Conservation (phyloP, 2,329 filamentous ascomycete genomes). For the Neofusicoccum umdonicola region DNA sequence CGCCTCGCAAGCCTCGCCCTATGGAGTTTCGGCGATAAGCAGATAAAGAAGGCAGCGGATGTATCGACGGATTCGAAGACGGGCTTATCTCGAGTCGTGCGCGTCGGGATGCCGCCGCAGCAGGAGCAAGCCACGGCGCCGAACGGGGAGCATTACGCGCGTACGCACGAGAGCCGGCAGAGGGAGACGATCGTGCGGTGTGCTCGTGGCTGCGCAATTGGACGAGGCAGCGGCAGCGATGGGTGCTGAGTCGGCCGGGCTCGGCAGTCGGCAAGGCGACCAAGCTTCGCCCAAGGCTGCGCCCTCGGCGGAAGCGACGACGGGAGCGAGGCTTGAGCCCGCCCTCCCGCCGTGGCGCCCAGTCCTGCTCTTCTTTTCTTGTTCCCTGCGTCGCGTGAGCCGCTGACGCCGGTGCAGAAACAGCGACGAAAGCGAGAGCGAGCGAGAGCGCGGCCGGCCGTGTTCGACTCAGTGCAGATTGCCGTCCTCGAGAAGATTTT, state of each 20-base stretch:
- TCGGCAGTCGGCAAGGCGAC: background rate
- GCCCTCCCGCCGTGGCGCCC: background rate
- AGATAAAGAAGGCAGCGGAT: background rate
- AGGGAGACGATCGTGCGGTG: background rate
- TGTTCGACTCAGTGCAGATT: background rate
- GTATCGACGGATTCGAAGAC: background rate
- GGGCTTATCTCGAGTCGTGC: background rate
- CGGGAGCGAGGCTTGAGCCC: slow-evolving; percentile 8
- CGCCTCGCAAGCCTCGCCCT: background rate
- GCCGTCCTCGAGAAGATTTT: background rate
- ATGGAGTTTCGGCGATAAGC: background rate
- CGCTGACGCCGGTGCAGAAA: slow-evolving; percentile 5
- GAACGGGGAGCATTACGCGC: background rate
- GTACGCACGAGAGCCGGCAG: background rate
- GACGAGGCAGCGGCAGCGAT: background rate
- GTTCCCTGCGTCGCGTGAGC: background rate
- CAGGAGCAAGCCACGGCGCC: too few species aligned
- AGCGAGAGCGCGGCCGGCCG: background rate
- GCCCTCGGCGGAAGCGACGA: background rate
- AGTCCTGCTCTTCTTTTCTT: background rate
- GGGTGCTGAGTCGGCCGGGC: background rate
- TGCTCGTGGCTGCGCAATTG: background rate
- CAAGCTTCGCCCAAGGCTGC: slow-evolving; percentile 2
- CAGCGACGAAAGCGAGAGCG: background rate
- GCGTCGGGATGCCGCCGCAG: too few species aligned